These are phyloP conservation scores for Raphanus raphanistrum DNA, from an alignment of 345 rosid genomes.

Conservation along the genomic window DNA sequence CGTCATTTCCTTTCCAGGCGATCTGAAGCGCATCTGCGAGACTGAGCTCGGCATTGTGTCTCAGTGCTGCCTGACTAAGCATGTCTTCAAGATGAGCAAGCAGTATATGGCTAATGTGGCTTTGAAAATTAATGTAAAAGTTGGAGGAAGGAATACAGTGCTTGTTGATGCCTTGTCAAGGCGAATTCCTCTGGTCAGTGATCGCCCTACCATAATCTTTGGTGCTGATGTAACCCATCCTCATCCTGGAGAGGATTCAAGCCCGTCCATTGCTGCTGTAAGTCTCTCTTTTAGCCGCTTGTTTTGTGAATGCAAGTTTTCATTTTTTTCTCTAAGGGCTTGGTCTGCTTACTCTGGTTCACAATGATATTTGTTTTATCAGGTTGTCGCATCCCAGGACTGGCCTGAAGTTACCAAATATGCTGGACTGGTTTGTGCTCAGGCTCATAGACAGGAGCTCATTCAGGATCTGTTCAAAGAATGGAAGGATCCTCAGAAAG, in stretches of 20 bases:
- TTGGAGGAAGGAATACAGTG: slow-evolving; percentile 96
- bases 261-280: slow-evolving; percentile 99
- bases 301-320: neutral
- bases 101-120: slow-evolving; percentile 96
- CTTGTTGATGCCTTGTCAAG: slow-evolving; percentile 92
- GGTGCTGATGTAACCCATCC: slow-evolving; percentile 99
- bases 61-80: slow-evolving; percentile 92
- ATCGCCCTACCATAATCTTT: slow-evolving; percentile 89
- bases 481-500: slow-evolving; percentile 95
- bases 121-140: slow-evolving; percentile 94
- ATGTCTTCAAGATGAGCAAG: slow-evolving; percentile 82
- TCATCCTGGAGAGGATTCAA: slow-evolving; percentile 98
- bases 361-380: slow-evolving; percentile 1
- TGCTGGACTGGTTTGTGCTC: slow-evolving; percentile 97
- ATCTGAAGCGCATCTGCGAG: slow-evolving; percentile 93
- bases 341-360: neutral
- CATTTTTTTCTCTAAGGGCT: neutral
- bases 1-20: slow-evolving; percentile 58
- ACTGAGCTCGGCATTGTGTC: slow-evolving; percentile 97
- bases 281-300: slow-evolving; percentile 5
- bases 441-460: slow-evolving; percentile 98
- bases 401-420: slow-evolving; percentile 99
- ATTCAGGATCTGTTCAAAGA: slow-evolving; percentile 92
- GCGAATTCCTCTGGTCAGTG: slow-evolving; percentile 94
- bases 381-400: slow-evolving; percentile 99